Base-by-base conservation (phyloP, 2,329 filamentous ascomycete species). In the Diplocarpon mali region DNA sequence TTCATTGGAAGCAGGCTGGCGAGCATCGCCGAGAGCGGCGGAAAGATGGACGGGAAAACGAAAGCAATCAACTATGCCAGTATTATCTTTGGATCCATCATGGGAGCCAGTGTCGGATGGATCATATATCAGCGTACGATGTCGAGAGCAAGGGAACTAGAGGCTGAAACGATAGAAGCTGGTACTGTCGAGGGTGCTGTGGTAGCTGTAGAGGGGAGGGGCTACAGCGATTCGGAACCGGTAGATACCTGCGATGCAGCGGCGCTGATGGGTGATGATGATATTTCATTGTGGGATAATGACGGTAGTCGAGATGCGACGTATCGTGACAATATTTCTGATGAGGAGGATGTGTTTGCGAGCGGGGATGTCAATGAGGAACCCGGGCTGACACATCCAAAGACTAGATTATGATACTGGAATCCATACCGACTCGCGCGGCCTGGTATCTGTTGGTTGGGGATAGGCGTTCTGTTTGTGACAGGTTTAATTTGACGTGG, bases 1-100 rank as follows among this genome's bases (percentile, higher is more conserved):
- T 98, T 95, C 66, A 87, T 98, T 57, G 92, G 92, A 49, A 81
- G 77, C 58, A 76, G 88, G 44, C 70, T 98, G 13, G 87, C 86
- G 36, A 71, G 81, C 42, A 77, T 98, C 29, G 86, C 85, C n/a
- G 85, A 94, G 57, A 75, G 78, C 45, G 84, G 82, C 51, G 86
- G 85, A 60, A 76, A 83, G 60, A 95, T 96, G 90, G 80, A 84
- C 48, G 65, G 74, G 2, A 72, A 73, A 51, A 85, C 85, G 51
- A 92, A 89, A 63, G 72, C 78, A 24, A 69, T 96, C 57, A 94
- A 92, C 65, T 95, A 94, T 62, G 64, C 81, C 17, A 83, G 80
- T 66, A 95, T 96, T 64, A 60, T 78, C 12, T 64, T 89, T 46
- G 84, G 86, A 24, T 75, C 76, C 40, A 58, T 76, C 16, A 68